These are phyloP conservation scores for Stentor coeruleus DNA, from an alignment of 73 alveolate genomes.

Conservation along the genomic window DNA sequence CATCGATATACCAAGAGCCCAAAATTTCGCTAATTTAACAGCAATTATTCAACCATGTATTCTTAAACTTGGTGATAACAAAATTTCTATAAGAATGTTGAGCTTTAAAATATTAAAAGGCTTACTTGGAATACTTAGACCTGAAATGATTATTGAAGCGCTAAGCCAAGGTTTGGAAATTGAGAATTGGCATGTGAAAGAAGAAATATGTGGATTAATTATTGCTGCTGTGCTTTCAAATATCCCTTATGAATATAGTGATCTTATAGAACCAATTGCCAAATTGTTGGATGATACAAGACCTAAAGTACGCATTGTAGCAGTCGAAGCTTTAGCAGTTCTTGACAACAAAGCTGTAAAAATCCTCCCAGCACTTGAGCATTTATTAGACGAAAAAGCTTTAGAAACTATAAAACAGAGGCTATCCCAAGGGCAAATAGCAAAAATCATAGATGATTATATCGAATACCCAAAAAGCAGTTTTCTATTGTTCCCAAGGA, in stretches of 20 bases:
- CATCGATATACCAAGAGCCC: neutral
- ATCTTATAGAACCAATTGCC: neutral
- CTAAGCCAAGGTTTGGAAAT: neutral
- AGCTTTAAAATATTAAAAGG: conserved; percentile 11
- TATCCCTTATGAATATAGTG: neutral
- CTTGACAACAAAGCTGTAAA: neutral
- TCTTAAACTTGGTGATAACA: conserved; percentile 20
- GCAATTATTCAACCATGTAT: neutral
- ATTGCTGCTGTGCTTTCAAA: neutral
- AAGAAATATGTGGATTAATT: neutral
- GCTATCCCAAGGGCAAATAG: neutral
- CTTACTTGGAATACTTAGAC: neutral
- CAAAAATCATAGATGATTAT: neutral
- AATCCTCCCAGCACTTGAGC: neutral
- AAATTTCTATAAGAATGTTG: conserved; percentile 2
- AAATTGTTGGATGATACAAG: conserved; percentile 4
- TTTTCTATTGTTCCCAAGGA: neutral
- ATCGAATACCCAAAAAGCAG: conserved; percentile 9
- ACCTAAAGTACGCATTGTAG: conserved; percentile 21
- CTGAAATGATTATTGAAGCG: neutral
- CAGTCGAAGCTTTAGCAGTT: conserved; percentile 25
- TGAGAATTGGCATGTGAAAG: conserved; percentile 27
- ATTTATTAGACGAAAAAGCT: neutral
- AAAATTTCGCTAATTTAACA: neutral
- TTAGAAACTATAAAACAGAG: neutral